Evolutionary conservation across 2,329 filamentous ascomycete species (phyloP), one percentile per base, ranked within the genome.

Genomic region (Fusarium longipes): DNA sequence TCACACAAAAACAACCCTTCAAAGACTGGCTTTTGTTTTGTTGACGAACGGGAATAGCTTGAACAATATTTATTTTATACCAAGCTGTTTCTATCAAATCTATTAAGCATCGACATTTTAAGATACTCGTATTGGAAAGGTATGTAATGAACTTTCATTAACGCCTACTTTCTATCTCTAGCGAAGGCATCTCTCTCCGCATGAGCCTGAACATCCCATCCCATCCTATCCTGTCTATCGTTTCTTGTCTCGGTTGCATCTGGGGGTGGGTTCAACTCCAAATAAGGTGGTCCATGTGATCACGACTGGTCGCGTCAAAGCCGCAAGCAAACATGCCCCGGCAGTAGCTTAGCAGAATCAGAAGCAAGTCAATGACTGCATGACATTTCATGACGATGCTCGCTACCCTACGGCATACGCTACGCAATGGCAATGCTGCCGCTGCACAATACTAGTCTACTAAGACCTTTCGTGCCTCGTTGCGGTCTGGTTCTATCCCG

Each of bases 271-370:
- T 51, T 68, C 63, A 65, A 67, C 65, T 67, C 57, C 59, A 55
- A 47, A 39, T 39, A 57, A 52, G 45, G 64, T 56, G 60, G 61
- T 24, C 69, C 70, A 71, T 71, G 70, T 72, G 70, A 71, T 70
- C 61, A 60, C 44, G 32, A 50, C 53, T 64, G 62, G 57, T 50
- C 53, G 56, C 56, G 57, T 60, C 67, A 57, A 66, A 71, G 52
- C 49, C 63, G 50, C 58, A 49, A 57, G 49, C 49, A 65, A 71
- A 70, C 56, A 55, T 65, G 63, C 57, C 43, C 61, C 60, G 40
- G 50, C 50, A 57, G 53, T 56, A 50, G 54, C 57, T 59, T 47
- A 53, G 60, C 53, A 45, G 40, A 51, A 33, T 40, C 50, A 36
- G 30, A 62, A 68, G 64, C 64, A 65, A 39, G 64, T 65, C 64